These are phyloP conservation scores for Cercospora sp. DNA, from an alignment of 2,329 filamentous ascomycete genomes.

Conservation along the genomic window DNA sequence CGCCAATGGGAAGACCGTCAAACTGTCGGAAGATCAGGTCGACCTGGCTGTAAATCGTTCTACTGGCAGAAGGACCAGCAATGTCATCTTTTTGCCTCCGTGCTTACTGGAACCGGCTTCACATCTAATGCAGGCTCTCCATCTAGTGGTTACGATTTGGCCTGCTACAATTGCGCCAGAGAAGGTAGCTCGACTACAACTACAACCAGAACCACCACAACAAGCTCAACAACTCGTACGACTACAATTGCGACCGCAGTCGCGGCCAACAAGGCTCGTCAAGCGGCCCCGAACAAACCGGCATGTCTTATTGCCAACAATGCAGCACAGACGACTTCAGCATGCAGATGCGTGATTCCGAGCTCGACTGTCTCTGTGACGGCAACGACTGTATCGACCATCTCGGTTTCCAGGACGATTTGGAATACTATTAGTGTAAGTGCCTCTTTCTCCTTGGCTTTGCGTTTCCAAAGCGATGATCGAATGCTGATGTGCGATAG, in stretches of 20 bases:
- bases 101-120: neutral
- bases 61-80: neutral
- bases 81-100: neutral
- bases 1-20: neutral
- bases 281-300: constrained; percentile 3
- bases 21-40: neutral
- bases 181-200: neutral
- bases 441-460: neutral
- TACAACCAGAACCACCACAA: neutral
- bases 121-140: neutral
- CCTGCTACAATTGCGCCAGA: neutral
- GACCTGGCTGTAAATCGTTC: neutral
- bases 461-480: neutral
- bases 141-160: neutral
- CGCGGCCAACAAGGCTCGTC: neutral
- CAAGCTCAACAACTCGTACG: neutral
- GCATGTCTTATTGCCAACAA: neutral
- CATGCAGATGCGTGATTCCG: constrained; percentile 10
- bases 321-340: constrained; percentile 3
- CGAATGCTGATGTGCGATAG: neutral
- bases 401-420: neutral
- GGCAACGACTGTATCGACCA: neutral
- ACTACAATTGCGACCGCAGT: neutral
- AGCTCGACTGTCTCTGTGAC: constrained; percentile 5
- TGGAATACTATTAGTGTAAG: neutral